Percentiles rank a stretch among this genome's conserved stretches.
Conservation (phyloP, 169 alveolate genomes). For the Cyclospora cayetanensis region DNA sequence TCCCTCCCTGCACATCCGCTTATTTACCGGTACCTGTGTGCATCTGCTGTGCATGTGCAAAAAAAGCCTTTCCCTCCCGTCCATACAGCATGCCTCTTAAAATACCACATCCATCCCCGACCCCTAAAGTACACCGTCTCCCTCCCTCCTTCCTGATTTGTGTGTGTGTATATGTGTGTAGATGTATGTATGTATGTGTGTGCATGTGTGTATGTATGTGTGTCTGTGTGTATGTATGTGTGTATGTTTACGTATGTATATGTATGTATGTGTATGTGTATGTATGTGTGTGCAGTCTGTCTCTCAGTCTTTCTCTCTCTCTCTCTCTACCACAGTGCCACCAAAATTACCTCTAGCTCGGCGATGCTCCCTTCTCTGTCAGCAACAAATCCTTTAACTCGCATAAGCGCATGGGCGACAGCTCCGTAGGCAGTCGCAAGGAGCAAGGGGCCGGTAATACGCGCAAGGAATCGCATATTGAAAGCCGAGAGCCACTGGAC, state of each 20-base stretch:
- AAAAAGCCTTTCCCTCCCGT: no score
- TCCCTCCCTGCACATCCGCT: neutral
- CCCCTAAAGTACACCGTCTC: no score
- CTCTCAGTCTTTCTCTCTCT: no score
- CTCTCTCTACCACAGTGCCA: no score
- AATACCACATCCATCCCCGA: no score
- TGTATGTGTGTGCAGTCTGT: neutral
- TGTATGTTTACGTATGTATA: neutral
- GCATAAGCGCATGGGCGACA: constrained; percentile 72
- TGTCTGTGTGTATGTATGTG: no score
- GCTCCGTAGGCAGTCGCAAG: constrained; percentile 71
- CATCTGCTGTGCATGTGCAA: neutral
- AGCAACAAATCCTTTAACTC: constrained; percentile 58
- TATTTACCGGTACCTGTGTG: neutral
- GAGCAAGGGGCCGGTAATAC: constrained; percentile 69
- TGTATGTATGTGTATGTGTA: neutral
- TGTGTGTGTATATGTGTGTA: no score
- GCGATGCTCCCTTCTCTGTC: neutral
- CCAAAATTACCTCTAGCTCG: neutral
- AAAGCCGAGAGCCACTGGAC: constrained; percentile 79
- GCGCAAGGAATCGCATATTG: constrained; percentile 74
- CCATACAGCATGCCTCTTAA: no score
- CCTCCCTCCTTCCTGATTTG: no score
- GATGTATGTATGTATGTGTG: neutral
- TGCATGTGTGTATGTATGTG: neutral